Base-by-base conservation (phyloP, 192 early-diverging fungal species). In the Umbelopsis vinacea region DNA sequence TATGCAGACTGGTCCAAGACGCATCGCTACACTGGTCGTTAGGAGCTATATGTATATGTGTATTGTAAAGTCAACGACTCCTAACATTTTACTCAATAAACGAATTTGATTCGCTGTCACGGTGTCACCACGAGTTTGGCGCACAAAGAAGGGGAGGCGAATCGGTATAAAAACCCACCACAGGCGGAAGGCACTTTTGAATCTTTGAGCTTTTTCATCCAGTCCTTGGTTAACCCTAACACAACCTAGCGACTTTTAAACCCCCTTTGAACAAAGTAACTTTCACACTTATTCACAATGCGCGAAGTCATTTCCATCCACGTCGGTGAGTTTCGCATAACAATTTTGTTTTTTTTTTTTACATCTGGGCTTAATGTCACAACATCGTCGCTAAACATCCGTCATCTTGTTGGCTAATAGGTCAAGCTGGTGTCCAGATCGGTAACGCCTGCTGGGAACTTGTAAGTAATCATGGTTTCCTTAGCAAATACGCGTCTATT, bases 371-470 rank as follows among this genome's bases (percentile, higher is more conserved):
- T 0, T 22, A 22, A 17, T 46, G 2, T 48, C 43, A 15, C 7
- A 26, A 7, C 45, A 46, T 21, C 43, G 21, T 15, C 40, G 6
- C 40, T 43, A 43, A 43, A 3, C 38, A 40, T 8, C 38, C 38
- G 3, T 12, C 6, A 43, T 43, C 40, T 43, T 43, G 29, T 24
- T 47, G 2, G 37, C 9, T 19, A 37, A 38, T 14, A 63, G 69
- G 76, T 79, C 78, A 96, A 85, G 98, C 98, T 79, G 98, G 98
- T 98, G 95, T 99, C 83, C 98, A 99, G 84, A 99, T 99, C 79
- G 98, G 98, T 93, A 98, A 98, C 89, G 95, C 96, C 89, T 99
- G 98, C 86, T 99, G 98, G 98, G 98, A 99, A 87, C 93, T 99
- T 84, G 87, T 91, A 78, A 76, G 77, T 74, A 10, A 17, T n/a